Base-by-base conservation (phyloP, 2,329 filamentous ascomycete species). In the Penicillium sp. region DNA sequence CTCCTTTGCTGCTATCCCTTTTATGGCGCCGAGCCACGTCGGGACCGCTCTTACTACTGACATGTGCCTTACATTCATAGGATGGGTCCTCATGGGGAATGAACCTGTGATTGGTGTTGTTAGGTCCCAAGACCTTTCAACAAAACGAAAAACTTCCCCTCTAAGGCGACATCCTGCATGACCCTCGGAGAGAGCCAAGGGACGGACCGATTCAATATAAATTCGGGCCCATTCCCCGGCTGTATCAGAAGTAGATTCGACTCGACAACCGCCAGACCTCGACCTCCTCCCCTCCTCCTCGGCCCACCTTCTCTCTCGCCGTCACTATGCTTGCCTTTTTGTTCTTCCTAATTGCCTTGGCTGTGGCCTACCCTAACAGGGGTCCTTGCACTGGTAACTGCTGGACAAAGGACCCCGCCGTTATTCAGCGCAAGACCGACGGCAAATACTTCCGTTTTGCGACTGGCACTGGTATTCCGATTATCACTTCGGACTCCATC, bases 361-460 rank as follows among this genome's bases (percentile, higher is more conserved):
- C 52, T 29, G 58, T 60, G 17, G 67, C 64, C 26, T 71, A 69
- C 47, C 53, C 67, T 4, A 52, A 64, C 51, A 65, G 66, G 6
- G 68, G 67, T 10, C 48, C 63, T 30, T 72, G 69, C 49, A 65
- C 60, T 1, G 69, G 69, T 26, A 46, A 64, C 27, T 72, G 69
- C 55, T 68, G 65, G 63, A 61, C 64, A 7, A 79, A 82, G 55
- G 80, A 83, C 54, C 79, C 80, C 2, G 68, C 75, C 4, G 63
- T 82, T 46, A 77, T 80, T 55, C 73, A 73, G 23, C 77, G 78
- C 47, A 61, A 67, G 33, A 69, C 70, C 2, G 79, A 82, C 63
- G 79, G 79, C 23, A 79, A 67, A 1, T 83, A 81, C 64, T 82
- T 75, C 68, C 77, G 79, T 30, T 82, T 82, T 60, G 77, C 77